Evolutionary conservation across 176 grass and related monocot species (phyloP), one percentile per base, ranked within the genome.

Genomic region (Aegilops sharonensis): DNA sequence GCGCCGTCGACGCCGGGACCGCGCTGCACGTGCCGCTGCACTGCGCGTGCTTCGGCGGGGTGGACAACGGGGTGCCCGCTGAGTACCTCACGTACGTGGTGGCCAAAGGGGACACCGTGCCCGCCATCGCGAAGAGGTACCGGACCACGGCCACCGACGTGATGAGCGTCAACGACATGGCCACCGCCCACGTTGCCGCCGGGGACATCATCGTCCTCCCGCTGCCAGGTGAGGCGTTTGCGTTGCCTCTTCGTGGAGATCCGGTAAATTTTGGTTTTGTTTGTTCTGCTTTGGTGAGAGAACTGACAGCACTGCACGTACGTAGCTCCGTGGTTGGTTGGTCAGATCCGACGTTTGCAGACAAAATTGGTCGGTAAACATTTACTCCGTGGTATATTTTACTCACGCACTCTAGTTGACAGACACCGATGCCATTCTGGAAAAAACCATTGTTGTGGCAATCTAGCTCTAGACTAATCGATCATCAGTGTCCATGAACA

Each of bases 181-280:
- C 91, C 68, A 86, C 87, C 17, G 73, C 89, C 61, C 47, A 69
- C 37, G 83, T 95, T 79, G 84, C 68, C 37, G 89, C 89, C 74
- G 91, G 95, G 12, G 95, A 98, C 87, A 95, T 98, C 77, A n/a
- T 98, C 85, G 88, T 90, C 48, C 85, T 98, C 43, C 89, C 95
- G 21, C 77, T 95, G 85, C 83, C 91, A 45, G 93, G 95, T 98
- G 64, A 91, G 64, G 4, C 50, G 8, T 62, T 21, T 18, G 0
- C 20, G 21, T 50, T 1, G 11, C 8, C 39, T 54, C 59, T n/a
- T 35, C 69, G 77, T 10, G 61, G 70, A 64, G 69, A 86, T 83
- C 74, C 64, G 39, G 47, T 72, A 57, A 57, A 1, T 80, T 39
- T 76, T 50, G 27, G 27, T 76, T 18, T 45, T 78, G 79, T 64